phyloP scores from a whole-genome alignment of 495 filamentous ascomycete species.

The Podospora comata region DNA sequence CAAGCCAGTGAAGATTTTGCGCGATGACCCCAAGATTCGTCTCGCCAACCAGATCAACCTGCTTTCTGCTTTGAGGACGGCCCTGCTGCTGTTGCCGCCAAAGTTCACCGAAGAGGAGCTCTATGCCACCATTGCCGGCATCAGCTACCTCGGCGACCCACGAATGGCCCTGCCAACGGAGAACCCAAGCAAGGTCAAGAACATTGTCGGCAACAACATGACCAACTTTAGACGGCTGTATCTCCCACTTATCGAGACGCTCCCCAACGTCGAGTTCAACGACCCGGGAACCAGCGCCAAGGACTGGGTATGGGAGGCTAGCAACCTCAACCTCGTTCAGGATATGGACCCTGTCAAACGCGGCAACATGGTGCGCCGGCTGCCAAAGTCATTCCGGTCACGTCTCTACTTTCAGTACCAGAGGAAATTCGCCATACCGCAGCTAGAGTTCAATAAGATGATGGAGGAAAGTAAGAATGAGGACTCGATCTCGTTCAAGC shows the following conservation, averaged over 20 bases:
- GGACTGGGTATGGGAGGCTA: slow-evolving; percentile 62
- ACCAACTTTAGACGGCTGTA: slow-evolving; percentile 88
- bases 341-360: slow-evolving; percentile 88
- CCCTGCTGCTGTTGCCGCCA: slow-evolving; percentile 78
- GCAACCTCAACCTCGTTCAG: slow-evolving; percentile 59
- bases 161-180: slow-evolving; percentile 86
- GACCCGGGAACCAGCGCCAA: slow-evolving; percentile 60
- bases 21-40: slow-evolving; percentile 86
- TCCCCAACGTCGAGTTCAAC: slow-evolving; percentile 82
- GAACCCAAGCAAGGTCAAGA: slow-evolving; percentile 86
- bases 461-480: slow-evolving; percentile 69
- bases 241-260: slow-evolving; percentile 77
- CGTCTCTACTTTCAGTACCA: slow-evolving; percentile 94
- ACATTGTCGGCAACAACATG: slow-evolving; percentile 90
- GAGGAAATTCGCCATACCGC: slow-evolving; percentile 80
- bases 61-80: slow-evolving; percentile 82
- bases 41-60: slow-evolving; percentile 94
- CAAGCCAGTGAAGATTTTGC: slow-evolving; percentile 95
- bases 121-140: slow-evolving; percentile 82
- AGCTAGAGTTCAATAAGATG: slow-evolving; percentile 80
- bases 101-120: slow-evolving; percentile 83
- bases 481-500: slow-evolving; percentile 63
- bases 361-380: slow-evolving; percentile 91
- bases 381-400: slow-evolving; percentile 82
- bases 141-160: slow-evolving; percentile 91